Percentiles rank a stretch among this genome's conserved stretches.
phyloP scores from a whole-genome alignment of 169 alveolate genomes.

The Eimeria sp. region DNA sequence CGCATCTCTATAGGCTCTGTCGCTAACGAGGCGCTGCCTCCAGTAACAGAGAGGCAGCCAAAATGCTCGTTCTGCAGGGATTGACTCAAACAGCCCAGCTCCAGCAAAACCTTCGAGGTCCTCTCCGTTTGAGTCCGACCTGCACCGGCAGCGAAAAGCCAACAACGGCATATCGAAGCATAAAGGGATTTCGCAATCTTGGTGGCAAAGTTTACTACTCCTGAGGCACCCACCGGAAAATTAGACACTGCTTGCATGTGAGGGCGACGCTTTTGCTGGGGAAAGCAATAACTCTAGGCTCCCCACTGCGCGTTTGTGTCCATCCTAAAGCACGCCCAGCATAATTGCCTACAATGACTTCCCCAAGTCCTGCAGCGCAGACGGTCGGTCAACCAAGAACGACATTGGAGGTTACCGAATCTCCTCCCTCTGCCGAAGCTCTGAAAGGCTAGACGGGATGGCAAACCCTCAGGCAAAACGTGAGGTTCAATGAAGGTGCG shows the following conservation, averaged over 20 bases:
- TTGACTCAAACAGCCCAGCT: conserved; percentile 96
- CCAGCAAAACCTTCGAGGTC: conserved; percentile 97
- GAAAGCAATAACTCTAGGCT: conserved; percentile 86
- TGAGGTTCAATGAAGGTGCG: background rate
- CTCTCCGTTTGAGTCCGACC: conserved; percentile 96
- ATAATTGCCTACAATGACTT: conserved; percentile 90
- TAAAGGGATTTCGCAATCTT: background rate
- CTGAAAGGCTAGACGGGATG: background rate
- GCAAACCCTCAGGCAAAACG: background rate
- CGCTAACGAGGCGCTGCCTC: conserved; percentile 73
- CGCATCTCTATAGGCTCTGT: conserved; percentile 52
- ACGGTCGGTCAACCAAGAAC: background rate
- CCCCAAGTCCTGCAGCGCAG: conserved; percentile 82
- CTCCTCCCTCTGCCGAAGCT: background rate
- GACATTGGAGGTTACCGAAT: background rate
- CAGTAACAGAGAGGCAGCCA: conserved; percentile 73
- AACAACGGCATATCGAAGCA: background rate
- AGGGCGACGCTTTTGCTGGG: conserved; percentile 88
- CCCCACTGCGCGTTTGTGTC: conserved; percentile 86
- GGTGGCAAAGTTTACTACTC: background rate
- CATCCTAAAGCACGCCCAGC: conserved; percentile 94
- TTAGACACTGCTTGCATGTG: conserved; percentile 84
- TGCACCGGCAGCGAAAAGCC: conserved; percentile 85
- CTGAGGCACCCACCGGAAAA: conserved; percentile 84
- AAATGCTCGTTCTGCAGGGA: conserved; percentile 87